These are phyloP conservation scores for Nemania sp. DNA, from an alignment of 2,329 filamentous ascomycete genomes.

Conservation along the genomic window DNA sequence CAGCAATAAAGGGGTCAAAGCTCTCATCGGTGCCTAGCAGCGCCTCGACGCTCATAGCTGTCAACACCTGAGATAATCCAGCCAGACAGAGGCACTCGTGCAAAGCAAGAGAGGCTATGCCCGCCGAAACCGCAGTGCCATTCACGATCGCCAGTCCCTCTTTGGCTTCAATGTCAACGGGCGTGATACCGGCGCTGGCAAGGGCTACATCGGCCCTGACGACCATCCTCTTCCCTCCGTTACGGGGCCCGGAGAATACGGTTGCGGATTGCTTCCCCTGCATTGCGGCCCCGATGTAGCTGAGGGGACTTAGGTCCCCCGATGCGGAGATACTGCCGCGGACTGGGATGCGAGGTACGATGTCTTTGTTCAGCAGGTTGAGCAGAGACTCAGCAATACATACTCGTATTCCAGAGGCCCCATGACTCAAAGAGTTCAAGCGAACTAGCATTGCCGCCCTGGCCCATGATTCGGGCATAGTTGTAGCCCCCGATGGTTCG, in stretches of 20 bases:
- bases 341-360: conserved; percentile 60
- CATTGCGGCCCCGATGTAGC: conserved; percentile 56
- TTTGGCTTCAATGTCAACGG: conserved; percentile 57
- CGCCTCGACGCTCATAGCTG: conserved; percentile 71
- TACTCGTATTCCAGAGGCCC: conserved; percentile 57
- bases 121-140: conserved; percentile 58
- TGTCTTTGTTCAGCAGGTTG: conserved; percentile 57
- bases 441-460: conserved; percentile 47
- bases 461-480: conserved; percentile 44
- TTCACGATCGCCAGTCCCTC: conserved; percentile 62
- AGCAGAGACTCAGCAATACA: conserved; percentile 59
- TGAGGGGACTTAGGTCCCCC: conserved; percentile 61
- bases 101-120: conserved; percentile 59
- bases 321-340: conserved; percentile 63
- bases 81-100: conserved; percentile 66
- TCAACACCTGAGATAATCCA: conserved; percentile 67
- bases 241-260: conserved; percentile 17
- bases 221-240: conserved; percentile 33
- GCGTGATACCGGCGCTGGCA: conserved; percentile 47
- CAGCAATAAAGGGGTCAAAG: conserved; percentile 69
- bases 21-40: conserved; percentile 67
- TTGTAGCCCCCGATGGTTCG: neutral
- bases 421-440: conserved; percentile 44
- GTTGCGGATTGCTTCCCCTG: conserved; percentile 40
- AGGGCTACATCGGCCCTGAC: conserved; percentile 12